phyloP scores from a whole-genome alignment of 495 filamentous ascomycete species.

The Xylaria sp. region DNA sequence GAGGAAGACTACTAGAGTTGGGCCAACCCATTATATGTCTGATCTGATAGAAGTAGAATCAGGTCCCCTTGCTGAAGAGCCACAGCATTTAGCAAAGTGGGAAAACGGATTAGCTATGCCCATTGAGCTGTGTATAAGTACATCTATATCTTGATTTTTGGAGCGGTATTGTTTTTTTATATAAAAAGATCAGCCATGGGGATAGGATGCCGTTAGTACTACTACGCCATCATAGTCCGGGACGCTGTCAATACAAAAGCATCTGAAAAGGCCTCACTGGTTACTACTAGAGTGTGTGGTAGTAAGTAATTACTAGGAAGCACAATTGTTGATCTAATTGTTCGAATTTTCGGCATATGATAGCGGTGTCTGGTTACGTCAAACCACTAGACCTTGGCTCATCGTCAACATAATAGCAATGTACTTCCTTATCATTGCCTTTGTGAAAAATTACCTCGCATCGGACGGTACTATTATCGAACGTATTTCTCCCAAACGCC shows the following conservation, averaged over 20 bases:
- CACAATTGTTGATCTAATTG: background rate
- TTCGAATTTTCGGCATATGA: background rate
- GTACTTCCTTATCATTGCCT: background rate
- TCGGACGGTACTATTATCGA: conserved; percentile 30
- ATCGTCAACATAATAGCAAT: background rate
- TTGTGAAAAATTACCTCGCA: background rate
- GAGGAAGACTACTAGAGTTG: background rate
- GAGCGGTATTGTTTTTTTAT: conserved; percentile 12
- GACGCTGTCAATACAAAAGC: background rate
- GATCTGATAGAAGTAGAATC: background rate
- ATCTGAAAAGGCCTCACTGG: background rate
- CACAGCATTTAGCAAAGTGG: background rate
- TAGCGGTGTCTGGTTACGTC: background rate
- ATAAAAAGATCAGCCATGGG: background rate
- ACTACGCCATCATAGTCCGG: background rate
- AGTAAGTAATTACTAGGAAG: background rate
- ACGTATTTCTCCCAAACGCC: conserved; percentile 32
- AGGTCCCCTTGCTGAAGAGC: conserved; percentile 8
- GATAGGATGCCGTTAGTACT: background rate
- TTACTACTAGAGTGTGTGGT: background rate
- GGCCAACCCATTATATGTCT: background rate
- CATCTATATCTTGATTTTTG: conserved; percentile 15
- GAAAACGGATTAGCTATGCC: background rate
- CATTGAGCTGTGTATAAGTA: conserved; percentile 13
- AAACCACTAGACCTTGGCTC: background rate